Evolutionary conservation across 257 asterid genomes (phyloP).

Genomic region (Solanum lycopersicoides): DNA sequence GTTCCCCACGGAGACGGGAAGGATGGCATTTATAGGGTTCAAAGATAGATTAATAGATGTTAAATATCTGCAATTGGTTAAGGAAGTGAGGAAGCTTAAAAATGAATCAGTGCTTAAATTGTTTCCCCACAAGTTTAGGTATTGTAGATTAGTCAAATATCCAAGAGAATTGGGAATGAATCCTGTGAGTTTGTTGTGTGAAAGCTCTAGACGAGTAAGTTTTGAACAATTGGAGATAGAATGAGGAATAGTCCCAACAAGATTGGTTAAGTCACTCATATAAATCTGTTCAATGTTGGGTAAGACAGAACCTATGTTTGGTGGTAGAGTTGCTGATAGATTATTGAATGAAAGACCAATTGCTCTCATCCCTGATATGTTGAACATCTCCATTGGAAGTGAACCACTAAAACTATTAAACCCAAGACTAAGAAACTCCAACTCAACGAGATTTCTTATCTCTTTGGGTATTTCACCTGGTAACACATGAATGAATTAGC

Average conservation of each 20-base stretch:
- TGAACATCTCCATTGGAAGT: neutral
- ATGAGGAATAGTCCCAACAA: neutral
- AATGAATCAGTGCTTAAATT: neutral
- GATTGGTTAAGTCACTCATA: neutral
- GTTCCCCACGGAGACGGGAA: too few relatives aligned
- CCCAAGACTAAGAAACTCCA: neutral
- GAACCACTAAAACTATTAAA: neutral
- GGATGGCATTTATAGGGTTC: too few relatives aligned
- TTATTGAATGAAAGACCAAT: neutral
- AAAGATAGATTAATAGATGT: neutral
- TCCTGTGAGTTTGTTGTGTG: neutral
- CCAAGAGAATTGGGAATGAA: neutral
- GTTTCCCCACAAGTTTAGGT: neutral
- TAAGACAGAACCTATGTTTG: neutral
- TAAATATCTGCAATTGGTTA: neutral
- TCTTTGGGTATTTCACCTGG: too few relatives aligned
- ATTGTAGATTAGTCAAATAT: neutral
- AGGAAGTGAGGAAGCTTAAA: neutral
- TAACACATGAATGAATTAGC: too few relatives aligned
- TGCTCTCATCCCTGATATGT: neutral
- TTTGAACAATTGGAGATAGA: neutral
- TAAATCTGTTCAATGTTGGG: neutral
- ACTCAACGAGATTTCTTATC: too few relatives aligned
- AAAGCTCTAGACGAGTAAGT: neutral
- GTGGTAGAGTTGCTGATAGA: neutral